Conservation (phyloP, 2,329 filamentous ascomycete genomes). For the Seiridium unicorne region DNA sequence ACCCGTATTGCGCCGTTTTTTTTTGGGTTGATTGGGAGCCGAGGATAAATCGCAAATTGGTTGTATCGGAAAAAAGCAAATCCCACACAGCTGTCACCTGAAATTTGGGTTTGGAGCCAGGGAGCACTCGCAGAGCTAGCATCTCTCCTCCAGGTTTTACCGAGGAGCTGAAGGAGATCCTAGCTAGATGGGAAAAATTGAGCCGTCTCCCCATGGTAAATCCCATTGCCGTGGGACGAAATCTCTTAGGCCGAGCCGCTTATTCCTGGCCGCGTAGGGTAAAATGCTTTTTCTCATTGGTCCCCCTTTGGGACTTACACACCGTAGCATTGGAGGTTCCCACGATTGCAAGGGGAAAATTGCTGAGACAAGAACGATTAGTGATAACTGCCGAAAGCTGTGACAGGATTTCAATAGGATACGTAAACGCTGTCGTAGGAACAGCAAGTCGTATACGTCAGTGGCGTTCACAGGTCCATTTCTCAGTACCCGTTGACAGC, state of each 20-base stretch:
- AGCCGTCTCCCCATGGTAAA: not conserved
- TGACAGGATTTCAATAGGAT: not conserved
- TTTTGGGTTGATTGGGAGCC: not conserved
- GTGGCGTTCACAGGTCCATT: not conserved
- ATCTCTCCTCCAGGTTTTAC: not conserved
- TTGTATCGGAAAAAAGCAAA: not conserved
- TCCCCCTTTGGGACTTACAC: not conserved
- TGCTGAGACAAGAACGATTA: not conserved
- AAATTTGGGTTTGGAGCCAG: not conserved
- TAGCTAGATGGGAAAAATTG: not conserved
- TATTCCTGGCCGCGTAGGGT: not conserved
- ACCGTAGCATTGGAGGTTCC: no score
- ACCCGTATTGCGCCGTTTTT: not conserved
- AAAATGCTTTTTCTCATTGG: not conserved
- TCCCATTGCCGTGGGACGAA: not conserved
- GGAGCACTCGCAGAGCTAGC: not conserved
- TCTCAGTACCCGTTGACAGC: not conserved
- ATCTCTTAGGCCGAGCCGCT: not conserved
- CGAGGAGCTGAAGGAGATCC: not conserved
- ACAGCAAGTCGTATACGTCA: slow-evolving; percentile 1
- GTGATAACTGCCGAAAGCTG: not conserved
- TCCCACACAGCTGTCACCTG: not conserved
- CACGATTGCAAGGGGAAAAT: not conserved
- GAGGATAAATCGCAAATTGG: not conserved
- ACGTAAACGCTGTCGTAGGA: not conserved